Percentiles rank a stretch among this genome's conserved stretches.
Conservation (phyloP, 2,329 filamentous ascomycete genomes). For the Corinectria fuckeliana region DNA sequence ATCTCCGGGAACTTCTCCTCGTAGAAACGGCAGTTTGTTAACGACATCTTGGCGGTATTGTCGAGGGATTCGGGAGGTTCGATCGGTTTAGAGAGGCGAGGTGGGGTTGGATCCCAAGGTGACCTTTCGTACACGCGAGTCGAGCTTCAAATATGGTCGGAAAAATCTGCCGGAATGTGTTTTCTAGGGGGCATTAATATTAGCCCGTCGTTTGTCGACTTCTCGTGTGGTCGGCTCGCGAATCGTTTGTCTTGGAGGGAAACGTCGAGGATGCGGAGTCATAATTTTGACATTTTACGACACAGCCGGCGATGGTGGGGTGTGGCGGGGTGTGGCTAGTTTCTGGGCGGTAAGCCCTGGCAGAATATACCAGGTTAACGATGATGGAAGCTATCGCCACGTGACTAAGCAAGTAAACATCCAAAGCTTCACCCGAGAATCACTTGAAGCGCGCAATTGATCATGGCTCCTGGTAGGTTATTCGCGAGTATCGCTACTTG, state of each 20-base stretch:
- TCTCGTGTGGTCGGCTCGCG: slow-evolving; percentile 31
- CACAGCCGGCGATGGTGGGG: slow-evolving; percentile 48
- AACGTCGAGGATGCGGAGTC: slow-evolving; percentile 44
- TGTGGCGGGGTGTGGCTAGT: slow-evolving; percentile 48
- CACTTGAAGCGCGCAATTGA: slow-evolving; percentile 25
- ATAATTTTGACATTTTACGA: slow-evolving; percentile 54
- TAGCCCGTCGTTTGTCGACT: slow-evolving; percentile 18
- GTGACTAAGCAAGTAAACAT: slow-evolving; percentile 49
- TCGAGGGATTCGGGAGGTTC: slow-evolving; percentile 31
- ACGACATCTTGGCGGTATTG: slow-evolving; percentile 77
- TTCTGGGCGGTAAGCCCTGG: slow-evolving; percentile 39
- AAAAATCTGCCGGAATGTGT: slow-evolving; percentile 12
- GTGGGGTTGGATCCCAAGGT: slow-evolving; percentile 42
- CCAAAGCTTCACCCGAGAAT: slow-evolving; percentile 33
- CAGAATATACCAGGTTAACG: slow-evolving; percentile 37
- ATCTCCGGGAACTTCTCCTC: slow-evolving; percentile 95
- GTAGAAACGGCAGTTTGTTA: slow-evolving; percentile 96
- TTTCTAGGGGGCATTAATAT: slow-evolving; percentile 8
- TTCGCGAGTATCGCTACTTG: neutral
- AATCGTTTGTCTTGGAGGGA: slow-evolving; percentile 33
- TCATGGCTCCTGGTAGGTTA: slow-evolving; percentile 52
- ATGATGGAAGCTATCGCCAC: slow-evolving; percentile 39
- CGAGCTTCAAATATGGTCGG: slow-evolving; percentile 23
- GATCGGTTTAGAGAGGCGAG: slow-evolving; percentile 36
- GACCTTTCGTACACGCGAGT: slow-evolving; percentile 34